Percentiles rank a stretch among this genome's conserved stretches.
These are phyloP conservation scores for Ophiocytium majus DNA, from an alignment of 352 stramenopile genomes.

Conservation along the genomic window DNA sequence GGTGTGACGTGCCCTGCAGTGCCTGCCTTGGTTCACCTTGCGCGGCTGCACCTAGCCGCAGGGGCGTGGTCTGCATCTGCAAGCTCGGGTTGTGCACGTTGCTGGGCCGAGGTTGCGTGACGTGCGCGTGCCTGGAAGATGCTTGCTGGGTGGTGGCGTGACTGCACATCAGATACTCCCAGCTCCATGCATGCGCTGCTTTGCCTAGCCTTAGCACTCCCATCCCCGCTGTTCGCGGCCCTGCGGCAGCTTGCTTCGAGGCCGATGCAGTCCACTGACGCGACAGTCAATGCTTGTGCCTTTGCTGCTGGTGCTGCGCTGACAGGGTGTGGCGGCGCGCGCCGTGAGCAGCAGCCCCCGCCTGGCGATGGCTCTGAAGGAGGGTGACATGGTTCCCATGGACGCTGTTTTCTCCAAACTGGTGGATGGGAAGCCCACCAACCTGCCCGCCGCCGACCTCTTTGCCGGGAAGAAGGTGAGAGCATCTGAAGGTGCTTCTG, in stretches of 20 bases:
- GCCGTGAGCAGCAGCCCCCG: background rate
- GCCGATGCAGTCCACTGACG: background rate
- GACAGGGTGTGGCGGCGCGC: background rate
- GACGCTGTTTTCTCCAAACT: constrained; percentile 47
- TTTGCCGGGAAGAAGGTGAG: constrained; percentile 60
- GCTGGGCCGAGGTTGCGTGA: too few species aligned
- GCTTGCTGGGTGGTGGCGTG: too few species aligned
- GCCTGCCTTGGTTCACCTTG: background rate
- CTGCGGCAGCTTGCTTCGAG: background rate
- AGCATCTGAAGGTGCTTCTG: too few species aligned
- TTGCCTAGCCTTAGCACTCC: background rate
- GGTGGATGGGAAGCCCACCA: constrained; percentile 42
- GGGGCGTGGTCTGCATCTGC: too few species aligned
- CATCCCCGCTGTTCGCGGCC: background rate
- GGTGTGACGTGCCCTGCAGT: background rate
- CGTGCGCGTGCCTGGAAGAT: too few species aligned
- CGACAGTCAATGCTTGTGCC: background rate
- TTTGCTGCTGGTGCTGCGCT: background rate
- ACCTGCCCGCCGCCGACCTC: constrained; percentile 46
- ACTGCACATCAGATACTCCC: too few species aligned
- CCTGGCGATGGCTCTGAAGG: constrained; percentile 51
- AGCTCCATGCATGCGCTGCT: background rate
- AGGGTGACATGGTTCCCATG: constrained; percentile 56
- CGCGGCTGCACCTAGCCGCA: too few species aligned
- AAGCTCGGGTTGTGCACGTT: too few species aligned